A percentile compares a stretch with the other conserved stretches of the same genome.
Evolutionary conservation across 176 grass and related monocot genomes (phyloP).

Genomic region (Calamus simplicifolius): DNA sequence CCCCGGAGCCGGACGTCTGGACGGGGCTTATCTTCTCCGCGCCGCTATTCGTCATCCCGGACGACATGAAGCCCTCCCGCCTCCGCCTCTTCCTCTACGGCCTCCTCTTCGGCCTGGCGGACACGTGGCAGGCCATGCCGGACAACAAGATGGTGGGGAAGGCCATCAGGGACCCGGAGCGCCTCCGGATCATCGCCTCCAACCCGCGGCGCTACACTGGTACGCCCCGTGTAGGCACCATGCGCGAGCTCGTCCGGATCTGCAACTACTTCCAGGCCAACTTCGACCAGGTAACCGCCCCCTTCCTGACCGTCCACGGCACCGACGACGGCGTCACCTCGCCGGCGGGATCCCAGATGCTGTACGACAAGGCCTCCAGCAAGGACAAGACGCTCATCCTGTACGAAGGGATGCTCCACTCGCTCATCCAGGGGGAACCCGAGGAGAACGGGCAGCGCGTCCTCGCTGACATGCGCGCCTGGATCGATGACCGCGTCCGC

Average conservation of each 20-base stretch:
- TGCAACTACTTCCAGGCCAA: constrained; percentile 31
- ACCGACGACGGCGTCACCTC: constrained; percentile 45
- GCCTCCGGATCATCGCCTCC: constrained; percentile 37
- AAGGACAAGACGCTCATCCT: constrained; percentile 51
- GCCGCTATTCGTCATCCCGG: constrained; percentile 54
- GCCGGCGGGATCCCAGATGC: constrained; percentile 56
- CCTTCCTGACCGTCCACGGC: constrained; percentile 54
- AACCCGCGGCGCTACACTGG: constrained; percentile 48
- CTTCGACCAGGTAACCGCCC: constrained; percentile 39
- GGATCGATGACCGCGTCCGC: constrained; percentile 52
- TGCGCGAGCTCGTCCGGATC: constrained; percentile 54
- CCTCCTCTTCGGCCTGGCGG: constrained; percentile 57
- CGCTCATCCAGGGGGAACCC: constrained; percentile 57
- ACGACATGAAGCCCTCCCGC: constrained; percentile 52
- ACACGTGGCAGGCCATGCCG: constrained; percentile 56
- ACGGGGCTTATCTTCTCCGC: constrained; percentile 57
- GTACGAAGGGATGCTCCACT: constrained; percentile 67
- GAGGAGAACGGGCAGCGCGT: constrained; percentile 55
- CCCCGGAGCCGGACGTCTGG: constrained; percentile 29
- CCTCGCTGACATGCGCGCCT: constrained; percentile 50
- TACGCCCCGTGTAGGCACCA: constrained; percentile 47
- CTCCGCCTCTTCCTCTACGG: constrained; percentile 47
- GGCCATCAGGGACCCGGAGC: constrained; percentile 31
- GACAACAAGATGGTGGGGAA: constrained; percentile 56
- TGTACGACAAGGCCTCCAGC: constrained; percentile 53